phyloP scores from a whole-genome alignment of 2,329 filamentous ascomycete species.

The Diatrype stigma region DNA sequence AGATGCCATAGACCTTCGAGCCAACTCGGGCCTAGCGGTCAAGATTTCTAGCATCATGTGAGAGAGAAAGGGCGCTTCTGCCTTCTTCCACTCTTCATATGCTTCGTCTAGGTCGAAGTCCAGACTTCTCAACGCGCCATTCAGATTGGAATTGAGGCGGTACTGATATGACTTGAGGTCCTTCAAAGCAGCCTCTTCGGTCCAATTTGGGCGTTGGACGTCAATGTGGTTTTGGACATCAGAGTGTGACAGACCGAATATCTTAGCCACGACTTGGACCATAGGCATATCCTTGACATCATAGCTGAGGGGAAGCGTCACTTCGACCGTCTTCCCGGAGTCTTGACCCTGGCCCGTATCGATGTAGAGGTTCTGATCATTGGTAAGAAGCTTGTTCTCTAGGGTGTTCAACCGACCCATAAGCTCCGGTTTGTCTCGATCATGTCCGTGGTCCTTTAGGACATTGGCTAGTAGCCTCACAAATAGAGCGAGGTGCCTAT shows the following conservation, averaged over 20 bases:
- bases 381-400: slow-evolving; percentile 89
- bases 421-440: slow-evolving; percentile 80
- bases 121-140: slow-evolving; percentile 70
- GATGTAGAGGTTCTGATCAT: slow-evolving; percentile 82
- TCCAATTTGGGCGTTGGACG: slow-evolving; percentile 76
- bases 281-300: slow-evolving; percentile 97
- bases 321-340: slow-evolving; percentile 68
- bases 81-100: slow-evolving; percentile 85
- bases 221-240: slow-evolving; percentile 87
- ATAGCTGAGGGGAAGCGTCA: slow-evolving; percentile 77
- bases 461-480: slow-evolving; percentile 79
- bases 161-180: slow-evolving; percentile 94
- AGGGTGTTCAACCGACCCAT: slow-evolving; percentile 72
- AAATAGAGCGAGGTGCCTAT: slow-evolving; percentile 92
- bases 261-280: slow-evolving; percentile 78
- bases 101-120: slow-evolving; percentile 90
- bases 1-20: slow-evolving; percentile 65
- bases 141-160: slow-evolving; percentile 74
- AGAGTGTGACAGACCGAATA: slow-evolving; percentile 76
- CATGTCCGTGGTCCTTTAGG: slow-evolving; percentile 78
- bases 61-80: slow-evolving; percentile 81
- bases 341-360: slow-evolving; percentile 55
- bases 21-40: slow-evolving; percentile 78
- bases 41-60: slow-evolving; percentile 92
- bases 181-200: slow-evolving; percentile 81